Evolutionary conservation across 305 asterid species (phyloP).

Genomic region (Fraxinus floribunda): DNA sequence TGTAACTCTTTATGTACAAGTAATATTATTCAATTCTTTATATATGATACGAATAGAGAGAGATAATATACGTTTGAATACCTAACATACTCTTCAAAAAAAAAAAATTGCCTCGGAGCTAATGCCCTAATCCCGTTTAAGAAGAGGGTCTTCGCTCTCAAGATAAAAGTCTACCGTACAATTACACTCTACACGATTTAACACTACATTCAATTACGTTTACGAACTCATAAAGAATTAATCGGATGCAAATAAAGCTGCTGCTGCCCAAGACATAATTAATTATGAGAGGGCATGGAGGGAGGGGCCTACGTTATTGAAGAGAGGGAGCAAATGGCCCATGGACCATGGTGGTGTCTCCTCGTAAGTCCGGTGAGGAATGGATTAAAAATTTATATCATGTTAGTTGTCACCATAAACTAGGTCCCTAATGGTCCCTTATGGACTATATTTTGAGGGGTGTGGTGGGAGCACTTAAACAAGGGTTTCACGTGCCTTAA

Average conservation of each 20-base stretch:
- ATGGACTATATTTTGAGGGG: constrained; percentile 10
- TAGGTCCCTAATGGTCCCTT: constrained; percentile 34
- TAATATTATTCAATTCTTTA: neutral
- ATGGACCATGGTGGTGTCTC: constrained; percentile 36
- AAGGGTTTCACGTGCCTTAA: constrained; percentile 66
- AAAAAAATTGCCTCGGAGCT: neutral
- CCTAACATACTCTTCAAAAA: neutral
- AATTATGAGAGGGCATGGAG: neutral
- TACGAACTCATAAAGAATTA: neutral
- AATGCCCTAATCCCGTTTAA: neutral
- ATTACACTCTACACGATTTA: neutral
- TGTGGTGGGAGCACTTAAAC: constrained; percentile 55
- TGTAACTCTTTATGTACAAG: too few species aligned
- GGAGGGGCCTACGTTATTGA: constrained; percentile 32
- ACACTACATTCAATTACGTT: neutral
- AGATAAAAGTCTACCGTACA: neutral
- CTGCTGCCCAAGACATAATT: neutral
- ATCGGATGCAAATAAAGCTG: neutral
- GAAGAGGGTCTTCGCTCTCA: neutral
- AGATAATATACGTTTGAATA: neutral
- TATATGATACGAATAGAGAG: neutral
- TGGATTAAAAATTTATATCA: constrained; percentile 67
- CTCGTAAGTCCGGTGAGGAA: constrained; percentile 41
- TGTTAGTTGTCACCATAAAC: constrained; percentile 66
- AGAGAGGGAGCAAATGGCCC: constrained; percentile 59